phyloP scores from a whole-genome alignment of 768 basidiomycete species.

The Trichaptum fuscoviolaceum region DNA sequence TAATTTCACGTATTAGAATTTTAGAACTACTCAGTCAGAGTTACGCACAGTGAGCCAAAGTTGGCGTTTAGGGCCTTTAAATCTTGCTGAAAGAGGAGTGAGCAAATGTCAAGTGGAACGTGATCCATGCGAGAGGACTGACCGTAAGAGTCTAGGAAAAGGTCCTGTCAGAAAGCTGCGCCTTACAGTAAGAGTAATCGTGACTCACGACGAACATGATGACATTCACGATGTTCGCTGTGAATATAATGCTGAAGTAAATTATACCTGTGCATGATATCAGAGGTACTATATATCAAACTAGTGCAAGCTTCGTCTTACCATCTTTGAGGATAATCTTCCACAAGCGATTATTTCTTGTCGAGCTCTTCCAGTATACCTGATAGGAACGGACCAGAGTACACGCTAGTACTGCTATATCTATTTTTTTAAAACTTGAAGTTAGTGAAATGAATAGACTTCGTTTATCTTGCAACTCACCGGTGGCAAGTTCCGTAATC shows the following conservation, averaged over 20 bases:
- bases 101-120: neutral
- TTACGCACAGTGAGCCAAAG: neutral
- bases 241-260: neutral
- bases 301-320: neutral
- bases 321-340: neutral
- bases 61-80: neutral
- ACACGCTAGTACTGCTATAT: neutral
- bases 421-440: neutral
- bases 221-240: neutral
- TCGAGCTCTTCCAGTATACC: neutral
- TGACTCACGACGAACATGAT: neutral
- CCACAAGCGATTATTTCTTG: neutral
- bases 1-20: neutral
- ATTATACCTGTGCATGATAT: neutral
- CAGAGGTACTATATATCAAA: neutral
- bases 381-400: neutral
- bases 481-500: neutral
- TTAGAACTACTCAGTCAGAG: neutral
- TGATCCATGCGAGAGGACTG: neutral
- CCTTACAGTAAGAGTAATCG: neutral
- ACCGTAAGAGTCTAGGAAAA: neutral
- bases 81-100: neutral
- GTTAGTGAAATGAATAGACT: neutral
- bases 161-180: neutral
- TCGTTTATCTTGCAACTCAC: neutral